These are phyloP conservation scores for Alliaria petiolata DNA, from an alignment of 345 rosid genomes.

Conservation along the genomic window DNA sequence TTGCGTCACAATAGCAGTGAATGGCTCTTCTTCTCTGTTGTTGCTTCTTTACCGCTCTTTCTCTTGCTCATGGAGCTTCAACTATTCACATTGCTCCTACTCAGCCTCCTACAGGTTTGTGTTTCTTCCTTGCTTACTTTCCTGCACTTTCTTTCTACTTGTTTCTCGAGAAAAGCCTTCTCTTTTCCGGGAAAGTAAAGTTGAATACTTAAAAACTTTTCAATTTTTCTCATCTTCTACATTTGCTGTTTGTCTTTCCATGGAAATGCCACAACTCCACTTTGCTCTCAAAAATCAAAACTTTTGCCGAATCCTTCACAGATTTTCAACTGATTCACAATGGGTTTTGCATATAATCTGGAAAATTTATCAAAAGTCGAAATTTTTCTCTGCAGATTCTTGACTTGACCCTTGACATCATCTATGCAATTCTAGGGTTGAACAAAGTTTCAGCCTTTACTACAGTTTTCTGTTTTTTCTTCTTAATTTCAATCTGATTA, in stretches of 20 bases:
- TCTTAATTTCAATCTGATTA: constrained; percentile 15
- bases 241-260: constrained; percentile 22
- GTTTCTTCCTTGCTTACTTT: neutral
- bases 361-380: neutral
- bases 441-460: constrained; percentile 1
- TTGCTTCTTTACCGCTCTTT: constrained; percentile 26
- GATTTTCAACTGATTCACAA: neutral
- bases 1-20: constrained; percentile 19
- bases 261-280: constrained; percentile 16
- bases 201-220: neutral
- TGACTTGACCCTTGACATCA: neutral
- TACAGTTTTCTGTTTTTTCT: too few relatives aligned
- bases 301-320: neutral
- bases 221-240: neutral
- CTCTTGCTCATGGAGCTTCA: constrained; percentile 44
- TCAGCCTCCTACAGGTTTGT: constrained; percentile 54
- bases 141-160: neutral
- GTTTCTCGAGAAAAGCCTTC: constrained; percentile 10
- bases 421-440: neutral
- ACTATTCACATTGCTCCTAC: constrained; percentile 35
- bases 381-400: neutral
- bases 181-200: constrained; percentile 12
- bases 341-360: constrained; percentile 7
- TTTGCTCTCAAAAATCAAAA: constrained; percentile 1
- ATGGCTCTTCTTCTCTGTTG: constrained; percentile 29